Base-by-base conservation (phyloP, 495 filamentous ascomycete genomes). In the Penicillium cinerascens region DNA sequence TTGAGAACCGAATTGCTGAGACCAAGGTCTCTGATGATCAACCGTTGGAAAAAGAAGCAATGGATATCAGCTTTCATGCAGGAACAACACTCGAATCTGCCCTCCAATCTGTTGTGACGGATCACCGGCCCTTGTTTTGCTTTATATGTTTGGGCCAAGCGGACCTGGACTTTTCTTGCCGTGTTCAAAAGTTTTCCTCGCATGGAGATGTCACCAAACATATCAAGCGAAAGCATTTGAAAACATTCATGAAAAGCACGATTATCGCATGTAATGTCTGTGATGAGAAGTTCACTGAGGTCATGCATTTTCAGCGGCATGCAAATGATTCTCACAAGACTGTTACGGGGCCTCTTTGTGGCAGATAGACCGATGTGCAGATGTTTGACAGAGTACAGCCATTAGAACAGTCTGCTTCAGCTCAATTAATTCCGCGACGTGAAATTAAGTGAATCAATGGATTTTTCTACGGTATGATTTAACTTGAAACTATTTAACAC, bases 161-260 rank as follows among this genome's bases (percentile, higher is more conserved):
- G 42, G 54, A 42, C 44, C 53, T 72, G 27, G 61, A 59, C 39
- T 45, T 65, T 15, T 42, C 56, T 42, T 61, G 60, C 54, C 66
- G 62, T 26, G 56, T 52, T 6, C 58, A 68, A 44, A 59, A 43
- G 46, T 73, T 72, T 54, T 44, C 41, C 27, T 69, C 44, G 43
- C 59, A 64, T 43, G 54, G 61, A 54, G 61, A 70, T 51, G 52
- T 76, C 37, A 70, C 61, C 15, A 76, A 74, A 54, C 63, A 76
- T 52, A 73, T 76, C 21, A 71, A 71, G 56, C 58, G 61, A 49
- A 73, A 74, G 51, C 57, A 76, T 60, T 56, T 74, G 21, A 6
- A 46, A 20, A 46, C 67, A 47, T 60, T 73, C 38, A 25, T 43
- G 8, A 25, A 21, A 46, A 45, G 44, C 41, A 42, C 50, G 20